phyloP scores from a whole-genome alignment of 2,329 filamentous ascomycete genomes.

The Alternaria arbusti region DNA sequence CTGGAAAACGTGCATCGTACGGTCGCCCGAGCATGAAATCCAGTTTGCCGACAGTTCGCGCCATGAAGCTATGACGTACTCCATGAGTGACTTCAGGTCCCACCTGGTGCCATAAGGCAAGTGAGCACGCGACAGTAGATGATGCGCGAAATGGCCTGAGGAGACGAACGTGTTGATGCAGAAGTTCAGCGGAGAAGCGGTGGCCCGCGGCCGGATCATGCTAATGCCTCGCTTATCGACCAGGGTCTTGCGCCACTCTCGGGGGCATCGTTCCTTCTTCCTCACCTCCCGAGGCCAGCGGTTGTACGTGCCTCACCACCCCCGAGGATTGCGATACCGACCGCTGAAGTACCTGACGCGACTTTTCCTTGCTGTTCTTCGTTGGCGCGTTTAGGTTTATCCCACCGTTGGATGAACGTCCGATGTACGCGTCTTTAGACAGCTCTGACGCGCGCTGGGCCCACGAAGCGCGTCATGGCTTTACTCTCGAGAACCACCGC shows the following conservation, averaged over 20 bases:
- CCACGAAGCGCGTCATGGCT: background rate
- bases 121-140: background rate
- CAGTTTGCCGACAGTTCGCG: background rate
- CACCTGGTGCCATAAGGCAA: background rate
- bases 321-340: background rate
- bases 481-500: background rate
- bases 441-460: background rate
- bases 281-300: background rate
- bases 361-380: background rate
- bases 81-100: background rate
- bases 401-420: background rate
- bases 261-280: background rate
- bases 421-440: background rate
- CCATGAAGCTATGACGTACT: background rate
- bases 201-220: conserved; percentile 7
- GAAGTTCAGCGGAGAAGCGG: background rate
- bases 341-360: background rate
- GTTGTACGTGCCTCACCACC: background rate
- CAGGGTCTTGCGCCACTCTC: conserved; percentile 4
- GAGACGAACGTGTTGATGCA: conserved; percentile 7
- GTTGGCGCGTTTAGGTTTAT: background rate
- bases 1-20: background rate
- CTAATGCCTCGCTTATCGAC: conserved; percentile 3
- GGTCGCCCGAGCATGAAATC: background rate
- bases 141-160: background rate